Evolutionary conservation across 2,329 filamentous ascomycete genomes (phyloP).

Genomic region (Alternaria panax): DNA sequence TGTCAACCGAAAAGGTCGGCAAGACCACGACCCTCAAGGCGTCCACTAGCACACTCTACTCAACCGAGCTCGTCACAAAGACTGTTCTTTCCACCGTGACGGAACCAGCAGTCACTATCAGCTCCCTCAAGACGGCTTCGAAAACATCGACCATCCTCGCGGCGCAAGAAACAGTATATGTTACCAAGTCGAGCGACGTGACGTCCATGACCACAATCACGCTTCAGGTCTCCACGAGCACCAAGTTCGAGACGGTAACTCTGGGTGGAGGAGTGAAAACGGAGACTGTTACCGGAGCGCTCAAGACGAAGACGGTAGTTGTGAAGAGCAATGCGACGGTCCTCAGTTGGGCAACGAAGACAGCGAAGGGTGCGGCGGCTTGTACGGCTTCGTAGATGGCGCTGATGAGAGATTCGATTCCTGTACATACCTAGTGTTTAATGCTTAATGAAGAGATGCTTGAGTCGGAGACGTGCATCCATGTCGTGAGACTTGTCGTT

Average conservation of each 20-base stretch:
- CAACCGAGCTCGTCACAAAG: constrained; percentile 18
- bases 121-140: constrained; percentile 23
- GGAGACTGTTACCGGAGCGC: constrained; percentile 19
- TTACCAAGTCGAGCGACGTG: constrained; percentile 13
- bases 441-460: constrained; percentile 1
- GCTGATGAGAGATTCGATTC: neutral
- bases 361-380: constrained; percentile 22
- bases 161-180: constrained; percentile 16
- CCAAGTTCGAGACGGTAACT: constrained; percentile 20
- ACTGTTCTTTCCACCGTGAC: constrained; percentile 23
- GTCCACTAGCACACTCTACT: constrained; percentile 21
- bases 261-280: constrained; percentile 18
- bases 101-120: constrained; percentile 27
- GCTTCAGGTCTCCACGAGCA: constrained; percentile 25
- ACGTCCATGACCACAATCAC: constrained; percentile 31
- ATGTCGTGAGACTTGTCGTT: neutral
- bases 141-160: constrained; percentile 16
- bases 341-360: constrained; percentile 16
- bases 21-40: constrained; percentile 30
- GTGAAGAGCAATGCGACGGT: constrained; percentile 21
- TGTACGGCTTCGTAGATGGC: constrained; percentile 11
- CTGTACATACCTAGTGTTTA: constrained; percentile 4
- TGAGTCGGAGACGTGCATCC: neutral
- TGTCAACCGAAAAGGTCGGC: constrained; percentile 22
- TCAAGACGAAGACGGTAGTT: constrained; percentile 21